Evolutionary conservation across 768 basidiomycete genomes (phyloP).

Genomic region (Pisolithus sp.): DNA sequence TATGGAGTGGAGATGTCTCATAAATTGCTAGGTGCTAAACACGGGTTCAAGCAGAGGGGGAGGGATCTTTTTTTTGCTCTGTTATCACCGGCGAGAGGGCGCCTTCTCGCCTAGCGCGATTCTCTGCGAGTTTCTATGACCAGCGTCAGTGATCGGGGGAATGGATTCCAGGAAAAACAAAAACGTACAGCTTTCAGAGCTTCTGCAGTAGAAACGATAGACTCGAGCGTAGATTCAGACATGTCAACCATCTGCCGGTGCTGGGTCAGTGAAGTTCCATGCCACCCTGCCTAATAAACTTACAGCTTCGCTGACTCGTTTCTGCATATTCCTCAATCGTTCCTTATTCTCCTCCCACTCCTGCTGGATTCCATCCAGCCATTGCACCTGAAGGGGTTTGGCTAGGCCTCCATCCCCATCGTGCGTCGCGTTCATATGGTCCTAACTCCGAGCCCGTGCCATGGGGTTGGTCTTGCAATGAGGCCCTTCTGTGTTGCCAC

Average conservation of each 20-base stretch:
- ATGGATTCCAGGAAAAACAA: background rate
- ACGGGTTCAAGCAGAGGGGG: constrained; percentile 21
- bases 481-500: constrained; percentile 17
- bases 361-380: constrained; percentile 20
- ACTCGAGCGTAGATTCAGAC: constrained; percentile 63
- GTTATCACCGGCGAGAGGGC: no score
- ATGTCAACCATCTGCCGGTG: constrained; percentile 45
- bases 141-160: constrained; percentile 1
- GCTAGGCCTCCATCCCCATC: constrained; percentile 5
- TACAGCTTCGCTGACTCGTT: constrained; percentile 48
- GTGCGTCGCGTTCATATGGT: background rate
- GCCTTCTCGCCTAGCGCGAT: constrained; percentile 20
- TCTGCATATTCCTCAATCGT: constrained; percentile 37
- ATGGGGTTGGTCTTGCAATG: constrained; percentile 9
- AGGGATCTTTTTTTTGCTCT: constrained; percentile 28
- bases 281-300: constrained; percentile 8
- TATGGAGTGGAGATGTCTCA: constrained; percentile 15
- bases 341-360: constrained; percentile 46
- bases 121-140: constrained; percentile 28
- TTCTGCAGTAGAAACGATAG: constrained; percentile 50
- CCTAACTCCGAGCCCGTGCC: background rate
- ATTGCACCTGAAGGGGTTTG: constrained; percentile 7
- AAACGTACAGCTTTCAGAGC: constrained; percentile 51
- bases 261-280: background rate
- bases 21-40: constrained; percentile 11